Percentiles rank a stretch among this genome's conserved stretches.
Evolutionary conservation across 2,329 filamentous ascomycete genomes (phyloP).

Genomic region (Fusarium penzigii): DNA sequence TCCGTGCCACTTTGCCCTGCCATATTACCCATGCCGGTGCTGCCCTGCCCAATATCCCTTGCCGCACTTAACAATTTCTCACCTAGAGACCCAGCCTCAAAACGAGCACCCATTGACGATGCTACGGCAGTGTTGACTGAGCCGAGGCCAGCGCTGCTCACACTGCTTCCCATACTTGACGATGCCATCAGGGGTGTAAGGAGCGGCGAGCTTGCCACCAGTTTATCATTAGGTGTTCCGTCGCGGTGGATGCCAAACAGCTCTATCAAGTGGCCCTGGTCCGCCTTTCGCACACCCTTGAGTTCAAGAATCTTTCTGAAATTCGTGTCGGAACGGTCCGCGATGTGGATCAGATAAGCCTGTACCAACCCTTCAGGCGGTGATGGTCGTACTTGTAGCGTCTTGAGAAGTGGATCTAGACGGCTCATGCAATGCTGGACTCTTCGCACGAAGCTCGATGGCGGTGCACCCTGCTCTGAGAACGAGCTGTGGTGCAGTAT

Average conservation of each 20-base stretch:
- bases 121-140: slow-evolving; percentile 46
- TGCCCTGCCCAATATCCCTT: slow-evolving; percentile 72
- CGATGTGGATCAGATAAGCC: slow-evolving; percentile 96
- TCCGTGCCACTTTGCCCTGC: slow-evolving; percentile 46
- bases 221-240: slow-evolving; percentile 67
- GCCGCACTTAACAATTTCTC: slow-evolving; percentile 88
- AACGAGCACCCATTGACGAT: slow-evolving; percentile 52
- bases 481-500: slow-evolving; percentile 62
- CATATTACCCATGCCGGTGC: slow-evolving; percentile 28
- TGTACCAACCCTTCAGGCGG: slow-evolving; percentile 94
- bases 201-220: slow-evolving; percentile 70
- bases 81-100: slow-evolving; percentile 81
- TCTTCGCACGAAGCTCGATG: slow-evolving; percentile 75
- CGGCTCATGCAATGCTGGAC: slow-evolving; percentile 82
- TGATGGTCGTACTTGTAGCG: slow-evolving; percentile 87
- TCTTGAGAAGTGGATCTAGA: slow-evolving; percentile 92
- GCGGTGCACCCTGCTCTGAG: slow-evolving; percentile 41
- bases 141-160: slow-evolving; percentile 33
- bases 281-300: slow-evolving; percentile 85
- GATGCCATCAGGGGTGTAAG: slow-evolving; percentile 65
- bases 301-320: slow-evolving; percentile 96
- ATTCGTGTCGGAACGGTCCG: slow-evolving; percentile 88
- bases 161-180: slow-evolving; percentile 39
- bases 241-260: slow-evolving; percentile 82
- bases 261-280: slow-evolving; percentile 81